A percentile compares a stretch with the other conserved stretches of the same genome.
Conservation (phyloP, 495 filamentous ascomycete genomes). For the Lasiosphaeria ovina region DNA sequence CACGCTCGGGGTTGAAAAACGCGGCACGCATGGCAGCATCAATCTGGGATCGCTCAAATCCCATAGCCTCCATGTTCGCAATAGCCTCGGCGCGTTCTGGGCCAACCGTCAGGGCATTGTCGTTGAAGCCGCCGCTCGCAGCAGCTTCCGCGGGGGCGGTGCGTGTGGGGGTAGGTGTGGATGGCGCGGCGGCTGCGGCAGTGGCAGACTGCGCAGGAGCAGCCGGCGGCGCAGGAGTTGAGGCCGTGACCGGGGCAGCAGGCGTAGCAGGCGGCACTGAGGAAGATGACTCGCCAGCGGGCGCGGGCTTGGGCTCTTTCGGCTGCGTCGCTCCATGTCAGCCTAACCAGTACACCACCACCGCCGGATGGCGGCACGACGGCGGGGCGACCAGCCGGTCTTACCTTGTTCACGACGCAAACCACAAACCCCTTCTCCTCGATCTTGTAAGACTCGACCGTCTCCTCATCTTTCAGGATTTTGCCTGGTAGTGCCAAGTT, state of each 20-base stretch:
- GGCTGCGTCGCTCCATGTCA: neutral
- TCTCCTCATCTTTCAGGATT: slow-evolving; percentile 95
- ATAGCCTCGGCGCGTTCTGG: slow-evolving; percentile 79
- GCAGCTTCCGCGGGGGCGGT: slow-evolving; percentile 42
- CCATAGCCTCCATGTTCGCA: slow-evolving; percentile 96
- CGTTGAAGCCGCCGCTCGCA: slow-evolving; percentile 47
- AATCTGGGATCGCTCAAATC: slow-evolving; percentile 81
- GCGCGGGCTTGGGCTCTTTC: slow-evolving; percentile 57
- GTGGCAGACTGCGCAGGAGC: slow-evolving; percentile 50
- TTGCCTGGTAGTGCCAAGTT: slow-evolving; percentile 61
- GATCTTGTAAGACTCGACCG: slow-evolving; percentile 92
- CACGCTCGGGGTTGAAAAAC: slow-evolving; percentile 94
- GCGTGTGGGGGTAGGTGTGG: slow-evolving; percentile 58
- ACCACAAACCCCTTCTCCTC: slow-evolving; percentile 99
- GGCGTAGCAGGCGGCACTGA: slow-evolving; percentile 65
- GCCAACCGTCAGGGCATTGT: slow-evolving; percentile 82
- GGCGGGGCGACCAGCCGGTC: slow-evolving; percentile 7
- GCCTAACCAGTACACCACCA: neutral
- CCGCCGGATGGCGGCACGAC: neutral
- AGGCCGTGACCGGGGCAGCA: slow-evolving; percentile 55
- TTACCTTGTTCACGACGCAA: slow-evolving; percentile 93
- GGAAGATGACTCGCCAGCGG: slow-evolving; percentile 53
- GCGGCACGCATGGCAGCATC: slow-evolving; percentile 93
- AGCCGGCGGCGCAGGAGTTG: slow-evolving; percentile 59
- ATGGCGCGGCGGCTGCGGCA: slow-evolving; percentile 66